Evolutionary conservation across 2,329 filamentous ascomycete genomes (phyloP).

Genomic region (Apiospora kogelbergensis): DNA sequence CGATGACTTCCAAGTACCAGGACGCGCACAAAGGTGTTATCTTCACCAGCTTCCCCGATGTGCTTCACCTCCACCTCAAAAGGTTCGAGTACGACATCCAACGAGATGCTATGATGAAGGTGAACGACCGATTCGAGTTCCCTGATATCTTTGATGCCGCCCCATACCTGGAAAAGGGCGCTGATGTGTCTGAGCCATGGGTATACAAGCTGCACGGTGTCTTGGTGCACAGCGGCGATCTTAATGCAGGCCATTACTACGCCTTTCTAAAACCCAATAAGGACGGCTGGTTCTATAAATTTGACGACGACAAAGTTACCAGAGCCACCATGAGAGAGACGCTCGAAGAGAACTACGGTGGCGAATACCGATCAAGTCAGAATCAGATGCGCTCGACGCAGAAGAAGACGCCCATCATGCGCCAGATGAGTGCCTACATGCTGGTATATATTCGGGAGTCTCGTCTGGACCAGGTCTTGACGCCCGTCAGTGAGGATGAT

Average conservation of each 20-base stretch:
- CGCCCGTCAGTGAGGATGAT: constrained; percentile 72
- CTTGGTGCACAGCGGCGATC: constrained; percentile 91
- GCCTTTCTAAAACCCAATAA: constrained; percentile 93
- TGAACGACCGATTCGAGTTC: constrained; percentile 91
- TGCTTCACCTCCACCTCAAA: constrained; percentile 92
- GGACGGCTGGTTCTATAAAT: constrained; percentile 93
- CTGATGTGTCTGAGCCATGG: constrained; percentile 86
- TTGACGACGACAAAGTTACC: constrained; percentile 97
- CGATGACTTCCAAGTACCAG: constrained; percentile 83
- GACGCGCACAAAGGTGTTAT: constrained; percentile 98
- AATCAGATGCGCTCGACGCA: constrained; percentile 47
- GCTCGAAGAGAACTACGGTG: constrained; percentile 94
- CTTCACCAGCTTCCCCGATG: constrained; percentile 91
- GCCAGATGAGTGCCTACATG: constrained; percentile 92
- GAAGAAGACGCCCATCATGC: constrained; percentile 59
- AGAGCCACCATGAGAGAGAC: constrained; percentile 88
- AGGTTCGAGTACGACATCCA: constrained; percentile 98
- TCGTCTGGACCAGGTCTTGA: constrained; percentile 78
- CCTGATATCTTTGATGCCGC: constrained; percentile 81
- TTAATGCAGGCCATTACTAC: constrained; percentile 98
- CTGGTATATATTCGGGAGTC: constrained; percentile 93
- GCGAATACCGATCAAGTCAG: constrained; percentile 66
- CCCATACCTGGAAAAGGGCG: constrained; percentile 82
- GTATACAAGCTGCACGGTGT: constrained; percentile 93
- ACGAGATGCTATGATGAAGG: constrained; percentile 97